Evolutionary conservation across 257 asterid genomes (phyloP), one percentile per base, ranked within the genome.

Genomic region (Gardenia jasminoides): DNA sequence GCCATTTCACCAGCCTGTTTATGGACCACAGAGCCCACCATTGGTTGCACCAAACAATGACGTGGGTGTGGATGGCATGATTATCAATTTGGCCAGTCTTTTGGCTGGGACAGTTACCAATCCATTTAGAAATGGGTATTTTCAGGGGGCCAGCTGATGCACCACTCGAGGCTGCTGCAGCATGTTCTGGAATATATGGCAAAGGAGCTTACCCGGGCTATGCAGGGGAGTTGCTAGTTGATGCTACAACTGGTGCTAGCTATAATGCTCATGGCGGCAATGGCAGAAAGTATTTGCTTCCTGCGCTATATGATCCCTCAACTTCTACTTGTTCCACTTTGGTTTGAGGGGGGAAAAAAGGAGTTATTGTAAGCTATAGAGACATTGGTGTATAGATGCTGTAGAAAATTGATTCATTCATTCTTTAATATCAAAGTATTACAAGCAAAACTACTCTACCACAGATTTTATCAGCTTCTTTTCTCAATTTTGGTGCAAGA

Each of bases 171-270:
- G 88, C 88, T 6, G 87, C 83, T 22, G 83, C 82, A 2, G 88
- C 88, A 22, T 87, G 90, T 48, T 54, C 85, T 1, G 85, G 88
- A 7, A 48, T 87, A 16, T 87, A 58, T 74, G 90, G 78, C 41
- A 78, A 81, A 19, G 90, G 85, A 36, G 82, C 85, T 0, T 87
- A 78, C 64, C 88, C 90, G 1, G 88, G 88, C 7, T 87, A 82
- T 77, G 77, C 90, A 2, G 88, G 88, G 16, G 76, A 82, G n/a
- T 72, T 87, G 75, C 36, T 79, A 65, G 80, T 78, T n/a, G 88
- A 87, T 64, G 50, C 78, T 33, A 31, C 64, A 19, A 80, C 82
- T 30, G 88, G 88, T 61, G 88, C 88, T 10, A 83, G 87, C 74
- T 87, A 82, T 67, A 87, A 87, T 78, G 87, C 88, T 41, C 74